Evolutionary conservation across 306 rosid genomes (phyloP).

Genomic region (Boehmeria nivea): DNA sequence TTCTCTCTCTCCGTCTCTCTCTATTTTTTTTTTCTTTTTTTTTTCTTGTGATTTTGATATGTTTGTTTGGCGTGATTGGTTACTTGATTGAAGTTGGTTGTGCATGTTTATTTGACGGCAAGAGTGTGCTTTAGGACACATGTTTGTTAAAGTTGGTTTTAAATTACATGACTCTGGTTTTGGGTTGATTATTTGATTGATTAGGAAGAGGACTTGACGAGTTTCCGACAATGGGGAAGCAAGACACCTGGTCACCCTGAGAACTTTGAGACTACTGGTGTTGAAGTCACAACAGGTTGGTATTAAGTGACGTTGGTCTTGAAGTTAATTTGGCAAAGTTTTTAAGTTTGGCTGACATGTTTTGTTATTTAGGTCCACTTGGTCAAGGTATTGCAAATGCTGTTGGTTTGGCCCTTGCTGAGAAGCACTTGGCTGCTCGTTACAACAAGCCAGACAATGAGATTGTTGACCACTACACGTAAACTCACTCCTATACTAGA

Average conservation of each 20-base stretch:
- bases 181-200: constrained; percentile 10
- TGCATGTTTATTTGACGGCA: neutral
- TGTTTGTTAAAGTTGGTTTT: neutral
- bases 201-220: constrained; percentile 82
- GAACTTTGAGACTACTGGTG: constrained; percentile 87
- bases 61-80: neutral
- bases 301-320: neutral
- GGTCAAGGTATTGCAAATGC: constrained; percentile 99
- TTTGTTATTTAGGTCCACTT: constrained; percentile 71
- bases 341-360: neutral
- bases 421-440: constrained; percentile 96
- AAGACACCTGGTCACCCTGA: constrained; percentile 97
- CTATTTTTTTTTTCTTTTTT: too few relatives aligned
- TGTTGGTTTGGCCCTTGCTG: constrained; percentile 97
- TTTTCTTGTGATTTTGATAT: too few relatives aligned
- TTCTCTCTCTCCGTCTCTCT: too few relatives aligned
- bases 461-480: constrained; percentile 96
- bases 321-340: neutral
- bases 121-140: neutral
- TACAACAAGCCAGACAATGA: constrained; percentile 86
- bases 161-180: constrained; percentile 8
- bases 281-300: constrained; percentile 96
- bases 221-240: constrained; percentile 93
- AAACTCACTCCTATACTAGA: constrained; percentile 18
- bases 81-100: neutral